Evolutionary conservation across 2,329 filamentous ascomycete genomes (phyloP), one percentile per base, ranked within the genome.

Genomic region (Alternaria hordeiaustralica): DNA sequence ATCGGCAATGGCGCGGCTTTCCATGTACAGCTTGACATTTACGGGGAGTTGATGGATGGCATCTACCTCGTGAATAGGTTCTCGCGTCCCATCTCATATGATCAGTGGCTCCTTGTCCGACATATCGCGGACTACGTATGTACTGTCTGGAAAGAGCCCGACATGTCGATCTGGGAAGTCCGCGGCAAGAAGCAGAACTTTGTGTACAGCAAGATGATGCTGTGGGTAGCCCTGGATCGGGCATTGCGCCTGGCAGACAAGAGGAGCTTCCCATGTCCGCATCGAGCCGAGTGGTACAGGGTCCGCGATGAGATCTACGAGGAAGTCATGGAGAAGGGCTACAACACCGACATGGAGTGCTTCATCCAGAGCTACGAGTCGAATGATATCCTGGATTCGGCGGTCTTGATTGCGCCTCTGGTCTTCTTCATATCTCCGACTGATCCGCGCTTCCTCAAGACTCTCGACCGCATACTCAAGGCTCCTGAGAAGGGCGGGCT

Each of bases 81-180:
- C 74, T 90, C 91, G 12, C 93, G 92, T 72, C 91, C 91, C 0
- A 86, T 78, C 20, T 89, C 88, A 5, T 94, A 92, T 86, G 92
- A 94, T 63, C 88, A 91, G 64, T 94, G 91, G 91, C 84, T 89
- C 45, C 85, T 87, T 4, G 87, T 94, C 25, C 86, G 91, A 18
- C 85, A 90, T 61, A 88, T 94, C 78, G 81, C 82, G 41, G 90
- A 93, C 73, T 91, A 92, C 71, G 89, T 92, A 41, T 83, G 92
- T 65, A 88, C 86, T 0, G 88, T 93, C 57, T 86, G 89, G 75
- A 80, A 89, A 60, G 81, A 88, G 84, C 79, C 81, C 72, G 91
- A 94, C 74, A 93, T 93, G 90, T 93, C 90, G 3, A 94, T 94
- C 71, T 94, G 91, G 92, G 92, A 94, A 76, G 91, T 93, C 6